Percentiles rank a stretch among this genome's conserved stretches.
phyloP scores from a whole-genome alignment of 148 eudicot genomes.

The Chenopodium berlandieri region DNA sequence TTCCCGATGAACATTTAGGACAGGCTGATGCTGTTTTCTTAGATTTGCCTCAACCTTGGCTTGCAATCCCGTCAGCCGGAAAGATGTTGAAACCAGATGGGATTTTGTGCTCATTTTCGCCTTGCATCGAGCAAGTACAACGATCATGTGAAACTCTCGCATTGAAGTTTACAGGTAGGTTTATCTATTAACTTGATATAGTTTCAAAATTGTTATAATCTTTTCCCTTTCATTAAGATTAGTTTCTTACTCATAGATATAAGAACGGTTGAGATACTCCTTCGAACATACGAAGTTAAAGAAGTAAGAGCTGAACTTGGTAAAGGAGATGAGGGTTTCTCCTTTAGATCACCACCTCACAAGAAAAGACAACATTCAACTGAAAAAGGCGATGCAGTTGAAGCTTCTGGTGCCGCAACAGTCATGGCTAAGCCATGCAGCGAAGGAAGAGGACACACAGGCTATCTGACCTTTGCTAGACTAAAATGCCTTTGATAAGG shows the following conservation, averaged over 20 bases:
- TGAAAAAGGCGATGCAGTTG: constrained; percentile 35
- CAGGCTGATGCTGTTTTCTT: constrained; percentile 74
- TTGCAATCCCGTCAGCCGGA: constrained; percentile 80
- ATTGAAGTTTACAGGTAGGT: constrained; percentile 58
- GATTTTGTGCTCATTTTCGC: constrained; percentile 88
- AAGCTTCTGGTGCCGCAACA: constrained; percentile 39
- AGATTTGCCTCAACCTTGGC: constrained; percentile 95
- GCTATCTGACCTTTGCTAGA: constrained; percentile 93
- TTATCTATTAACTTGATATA: not conserved
- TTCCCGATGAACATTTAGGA: constrained; percentile 68
- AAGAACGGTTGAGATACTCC: constrained; percentile 89
- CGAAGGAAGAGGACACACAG: constrained; percentile 89
- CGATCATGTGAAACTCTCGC: constrained; percentile 71
- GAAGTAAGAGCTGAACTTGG: constrained; percentile 46
- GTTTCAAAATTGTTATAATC: not conserved
- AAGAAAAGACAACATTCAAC: constrained; percentile 67
- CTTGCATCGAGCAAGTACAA: constrained; percentile 96
- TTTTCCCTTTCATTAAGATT: not conserved
- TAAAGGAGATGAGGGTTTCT: constrained; percentile 37
- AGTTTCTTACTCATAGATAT: constrained; percentile 46
- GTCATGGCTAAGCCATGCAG: constrained; percentile 63
- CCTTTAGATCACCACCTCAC: constrained; percentile 42
- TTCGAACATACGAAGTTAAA: constrained; percentile 68
- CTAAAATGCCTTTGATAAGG: constrained; percentile 38
- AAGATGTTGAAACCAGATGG: constrained; percentile 89